phyloP scores from a whole-genome alignment of 148 eudicot genomes.

The Cornus suecica region DNA sequence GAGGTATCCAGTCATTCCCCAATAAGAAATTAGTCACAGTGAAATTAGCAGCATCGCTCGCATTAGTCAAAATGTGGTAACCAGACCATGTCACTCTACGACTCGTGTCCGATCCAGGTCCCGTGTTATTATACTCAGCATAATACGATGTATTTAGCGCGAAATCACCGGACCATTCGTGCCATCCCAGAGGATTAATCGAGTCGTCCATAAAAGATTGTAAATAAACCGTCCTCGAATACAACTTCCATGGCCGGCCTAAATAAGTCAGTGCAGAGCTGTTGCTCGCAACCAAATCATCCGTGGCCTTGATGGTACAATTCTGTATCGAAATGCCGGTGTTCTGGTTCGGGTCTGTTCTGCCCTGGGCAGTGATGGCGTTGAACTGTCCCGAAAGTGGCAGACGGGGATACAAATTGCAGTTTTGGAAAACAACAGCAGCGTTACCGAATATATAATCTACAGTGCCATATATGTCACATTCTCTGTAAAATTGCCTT shows the following conservation, averaged over 20 bases:
- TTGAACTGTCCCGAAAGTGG: constrained; percentile 62
- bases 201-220: constrained; percentile 43
- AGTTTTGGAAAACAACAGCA: constrained; percentile 59
- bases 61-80: constrained; percentile 20
- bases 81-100: constrained; percentile 31
- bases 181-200: constrained; percentile 32
- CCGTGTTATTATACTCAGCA: constrained; percentile 31
- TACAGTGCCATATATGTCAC: constrained; percentile 80
- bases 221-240: constrained; percentile 59
- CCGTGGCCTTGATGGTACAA: constrained; percentile 54
- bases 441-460: constrained; percentile 93
- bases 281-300: constrained; percentile 45
- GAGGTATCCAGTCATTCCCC: constrained; percentile 28
- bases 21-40: constrained; percentile 21
- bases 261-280: constrained; percentile 36
- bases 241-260: constrained; percentile 81
- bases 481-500: constrained; percentile 70
- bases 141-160: constrained; percentile 34
- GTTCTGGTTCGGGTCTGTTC: constrained; percentile 73
- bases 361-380: constrained; percentile 79
- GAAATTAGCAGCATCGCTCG: constrained; percentile 23
- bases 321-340: constrained; percentile 68
- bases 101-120: constrained; percentile 29
- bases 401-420: constrained; percentile 60
- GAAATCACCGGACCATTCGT: constrained; percentile 23